Conservation (phyloP, 768 basidiomycete genomes). For the Exsudoporus frostii region DNA sequence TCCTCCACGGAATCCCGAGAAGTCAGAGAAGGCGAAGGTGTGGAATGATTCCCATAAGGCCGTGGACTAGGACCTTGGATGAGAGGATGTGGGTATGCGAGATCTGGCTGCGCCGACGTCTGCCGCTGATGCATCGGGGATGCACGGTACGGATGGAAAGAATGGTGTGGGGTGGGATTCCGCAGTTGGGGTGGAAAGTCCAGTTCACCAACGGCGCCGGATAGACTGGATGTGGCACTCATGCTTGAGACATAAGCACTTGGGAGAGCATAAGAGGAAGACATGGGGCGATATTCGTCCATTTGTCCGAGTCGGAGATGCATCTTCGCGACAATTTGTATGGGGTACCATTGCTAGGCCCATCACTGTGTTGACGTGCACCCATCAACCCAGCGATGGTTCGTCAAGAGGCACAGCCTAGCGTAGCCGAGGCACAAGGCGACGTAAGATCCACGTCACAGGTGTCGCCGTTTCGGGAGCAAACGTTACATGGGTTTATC, state of each 20-base stretch:
- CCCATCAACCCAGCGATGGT: constrained; percentile 28
- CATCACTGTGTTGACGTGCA: constrained; percentile 21
- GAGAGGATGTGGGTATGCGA: constrained; percentile 17
- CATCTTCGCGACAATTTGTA: constrained; percentile 30
- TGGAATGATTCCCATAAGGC: constrained; percentile 18
- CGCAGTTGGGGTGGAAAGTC: constrained; percentile 36
- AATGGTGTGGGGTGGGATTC: constrained; percentile 28
- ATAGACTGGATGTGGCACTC: constrained; percentile 47
- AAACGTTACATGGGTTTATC: constrained; percentile 26
- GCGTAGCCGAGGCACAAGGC: constrained; percentile 29
- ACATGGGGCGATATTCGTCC: constrained; percentile 36
- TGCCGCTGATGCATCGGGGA: constrained; percentile 23
- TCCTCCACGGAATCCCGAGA: constrained; percentile 36
- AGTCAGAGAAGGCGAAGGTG: constrained; percentile 8
- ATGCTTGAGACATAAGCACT: constrained; percentile 42
- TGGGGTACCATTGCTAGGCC: constrained; percentile 24
- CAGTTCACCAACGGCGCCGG: constrained; percentile 61
- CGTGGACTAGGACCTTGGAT: constrained; percentile 17
- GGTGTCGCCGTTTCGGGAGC: constrained; percentile 25
- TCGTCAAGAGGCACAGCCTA: constrained; percentile 24
- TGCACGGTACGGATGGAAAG: constrained; percentile 26
- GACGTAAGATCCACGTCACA: constrained; percentile 30
- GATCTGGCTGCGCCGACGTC: constrained; percentile 21
- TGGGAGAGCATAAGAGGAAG: constrained; percentile 30
- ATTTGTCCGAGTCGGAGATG: constrained; percentile 38